Evolutionary conservation across 768 basidiomycete species (phyloP), one percentile per base, ranked within the genome.

Genomic region (Clathrus columnatus): DNA sequence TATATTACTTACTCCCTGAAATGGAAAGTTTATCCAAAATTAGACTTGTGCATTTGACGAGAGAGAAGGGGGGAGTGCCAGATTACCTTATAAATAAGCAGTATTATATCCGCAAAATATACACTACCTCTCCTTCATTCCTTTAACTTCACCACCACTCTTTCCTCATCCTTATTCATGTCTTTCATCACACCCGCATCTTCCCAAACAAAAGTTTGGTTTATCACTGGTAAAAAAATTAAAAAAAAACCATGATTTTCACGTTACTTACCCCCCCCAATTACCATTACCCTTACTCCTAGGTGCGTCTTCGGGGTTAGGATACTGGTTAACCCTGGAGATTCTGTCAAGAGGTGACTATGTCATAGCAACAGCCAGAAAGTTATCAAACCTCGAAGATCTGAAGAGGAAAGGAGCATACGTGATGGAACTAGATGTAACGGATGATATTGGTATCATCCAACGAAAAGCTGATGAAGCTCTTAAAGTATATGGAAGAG

Each of bases 381-480:
- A 52, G n/a, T n/a, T 58, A 5, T 4, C 11, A 11, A 54, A 58
- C 17, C 53, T 58, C 27, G 53, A 55, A 24, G 36, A 55, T 18
- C 53, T 58, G n/a, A 18, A 18, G 18, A 47, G 18, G 29, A 18
- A 18, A 18, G 54, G 54, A 20, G 54, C 54, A 46, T 28, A 55
- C 21, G n/a, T 23, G 20, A 55, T 55, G 54, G 44, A 55, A 30
- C 45, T 55, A 8, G 54, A 55, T 24, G 54, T 55, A 14, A 44
- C 45, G 16, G 54, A 55, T 23, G 54, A 55, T 26, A 47, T 55
- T 27, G 7, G 24, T 11, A 21, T 55, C 54, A 55, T 55, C 23
- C 21, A 28, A 55, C 44, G 54, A 20, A 55, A 55, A n/a, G 64
- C 63, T 8, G 54, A 62, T 24, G 56, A 61, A 23, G 65, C 64